phyloP scores from a whole-genome alignment of 495 filamentous ascomycete species.

The Neurospora sp. region DNA sequence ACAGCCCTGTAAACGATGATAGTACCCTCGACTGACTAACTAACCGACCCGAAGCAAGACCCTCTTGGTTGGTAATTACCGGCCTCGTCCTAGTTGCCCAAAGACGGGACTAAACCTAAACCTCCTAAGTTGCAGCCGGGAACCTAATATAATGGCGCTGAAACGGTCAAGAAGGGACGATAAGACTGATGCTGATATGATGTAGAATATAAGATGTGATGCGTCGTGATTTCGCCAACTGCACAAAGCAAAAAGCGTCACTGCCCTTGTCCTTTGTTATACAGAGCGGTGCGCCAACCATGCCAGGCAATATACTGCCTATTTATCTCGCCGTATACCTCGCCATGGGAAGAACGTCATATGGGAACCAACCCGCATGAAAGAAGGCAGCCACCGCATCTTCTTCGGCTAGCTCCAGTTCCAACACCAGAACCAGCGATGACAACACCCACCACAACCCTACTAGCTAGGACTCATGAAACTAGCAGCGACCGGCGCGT shows the following conservation, averaged over 20 bases:
- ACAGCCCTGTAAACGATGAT: background rate
- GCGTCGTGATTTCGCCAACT: background rate
- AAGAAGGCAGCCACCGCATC: background rate
- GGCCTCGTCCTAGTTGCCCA: background rate
- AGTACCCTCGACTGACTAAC: background rate
- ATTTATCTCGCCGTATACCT: background rate
- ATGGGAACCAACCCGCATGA: background rate
- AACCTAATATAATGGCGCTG: background rate
- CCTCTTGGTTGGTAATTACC: background rate
- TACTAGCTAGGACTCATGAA: conserved; percentile 14
- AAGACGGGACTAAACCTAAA: background rate
- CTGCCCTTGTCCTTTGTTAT: background rate
- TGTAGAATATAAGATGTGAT: background rate
- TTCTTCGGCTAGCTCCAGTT: background rate
- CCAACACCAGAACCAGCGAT: background rate
- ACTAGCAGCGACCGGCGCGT: conserved; percentile 28
- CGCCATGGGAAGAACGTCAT: background rate
- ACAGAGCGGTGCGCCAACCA: background rate
- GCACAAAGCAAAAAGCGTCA: background rate
- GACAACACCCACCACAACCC: background rate
- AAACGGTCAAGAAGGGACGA: background rate
- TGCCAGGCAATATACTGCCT: background rate
- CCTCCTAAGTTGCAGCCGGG: background rate
- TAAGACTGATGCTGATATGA: background rate
- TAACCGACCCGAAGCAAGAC: background rate